A percentile compares a stretch with the other conserved stretches of the same genome.
These are phyloP conservation scores for Brassica cretica DNA, from an alignment of 345 rosid species.

Conservation along the genomic window DNA sequence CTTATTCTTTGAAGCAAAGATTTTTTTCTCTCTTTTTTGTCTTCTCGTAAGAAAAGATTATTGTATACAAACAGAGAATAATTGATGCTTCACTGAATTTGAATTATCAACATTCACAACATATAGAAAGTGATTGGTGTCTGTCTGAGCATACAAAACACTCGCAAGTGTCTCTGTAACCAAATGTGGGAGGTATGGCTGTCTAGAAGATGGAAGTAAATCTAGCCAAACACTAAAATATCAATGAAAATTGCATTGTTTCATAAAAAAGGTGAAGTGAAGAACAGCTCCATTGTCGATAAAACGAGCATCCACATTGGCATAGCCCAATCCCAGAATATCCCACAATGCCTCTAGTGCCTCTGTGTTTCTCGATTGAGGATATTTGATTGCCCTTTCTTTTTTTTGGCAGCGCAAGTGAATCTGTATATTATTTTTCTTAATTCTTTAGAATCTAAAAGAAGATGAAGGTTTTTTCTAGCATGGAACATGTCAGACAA, in stretches of 20 bases:
- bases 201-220: conserved; percentile 26
- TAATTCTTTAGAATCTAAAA: too few relatives aligned
- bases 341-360: neutral
- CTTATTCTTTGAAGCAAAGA: conserved; percentile 12
- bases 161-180: conserved; percentile 39
- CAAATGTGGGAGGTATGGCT: conserved; percentile 31
- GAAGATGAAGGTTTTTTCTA: too few relatives aligned
- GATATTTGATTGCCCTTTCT: too few relatives aligned
- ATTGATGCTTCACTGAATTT: conserved; percentile 24
- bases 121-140: conserved; percentile 49
- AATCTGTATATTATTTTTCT: too few relatives aligned
- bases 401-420: too few relatives aligned
- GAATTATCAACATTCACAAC: conserved; percentile 38
- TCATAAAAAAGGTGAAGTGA: too few relatives aligned
- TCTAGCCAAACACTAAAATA: conserved; percentile 22
- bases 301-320: too few relatives aligned
- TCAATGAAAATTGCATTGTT: conserved; percentile 63
- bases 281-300: too few relatives aligned
- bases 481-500: too few relatives aligned
- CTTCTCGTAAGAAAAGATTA: neutral
- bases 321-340: too few relatives aligned
- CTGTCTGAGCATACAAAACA: conserved; percentile 53
- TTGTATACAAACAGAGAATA: conserved; percentile 11
- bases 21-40: neutral
- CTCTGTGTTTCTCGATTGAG: too few relatives aligned